A percentile compares a stretch with the other conserved stretches of the same genome.
Conservation (phyloP, 148 eudicot species). For the Vaccinium macrocarpon region DNA sequence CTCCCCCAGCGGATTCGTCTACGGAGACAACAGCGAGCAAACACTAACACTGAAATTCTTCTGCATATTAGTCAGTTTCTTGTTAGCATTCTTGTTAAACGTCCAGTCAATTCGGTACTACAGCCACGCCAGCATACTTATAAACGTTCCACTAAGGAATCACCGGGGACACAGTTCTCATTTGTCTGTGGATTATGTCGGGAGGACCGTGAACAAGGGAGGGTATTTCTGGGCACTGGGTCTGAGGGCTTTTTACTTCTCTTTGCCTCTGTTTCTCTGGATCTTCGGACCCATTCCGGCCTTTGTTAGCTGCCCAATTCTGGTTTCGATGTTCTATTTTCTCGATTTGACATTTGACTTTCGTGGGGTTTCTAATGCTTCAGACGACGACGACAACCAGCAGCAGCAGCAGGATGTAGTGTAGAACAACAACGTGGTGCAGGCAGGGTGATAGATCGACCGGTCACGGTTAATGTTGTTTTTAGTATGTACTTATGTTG, state of each 20-base stretch:
- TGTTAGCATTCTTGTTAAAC: conserved; percentile 61
- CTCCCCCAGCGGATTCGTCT: conserved; percentile 38
- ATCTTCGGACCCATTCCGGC: conserved; percentile 45
- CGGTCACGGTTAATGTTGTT: neutral
- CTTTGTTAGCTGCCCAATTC: conserved; percentile 30
- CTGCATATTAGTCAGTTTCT: conserved; percentile 71
- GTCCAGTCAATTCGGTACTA: conserved; percentile 84
- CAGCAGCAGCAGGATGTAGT: neutral
- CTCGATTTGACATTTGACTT: conserved; percentile 56
- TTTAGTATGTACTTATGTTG: neutral
- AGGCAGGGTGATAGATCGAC: neutral
- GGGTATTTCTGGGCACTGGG: conserved; percentile 93
- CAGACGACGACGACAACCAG: neutral
- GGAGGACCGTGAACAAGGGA: conserved; percentile 56
- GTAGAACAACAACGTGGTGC: neutral
- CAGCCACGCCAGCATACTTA: conserved; percentile 82
- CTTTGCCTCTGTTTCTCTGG: conserved; percentile 82
- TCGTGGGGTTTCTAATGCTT: conserved; percentile 12
- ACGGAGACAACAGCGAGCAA: conserved; percentile 44
- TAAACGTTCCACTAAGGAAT: conserved; percentile 68
- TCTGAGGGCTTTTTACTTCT: conserved; percentile 73
- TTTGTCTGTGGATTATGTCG: conserved; percentile 52
- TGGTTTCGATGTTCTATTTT: conserved; percentile 61
- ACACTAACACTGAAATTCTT: conserved; percentile 63
- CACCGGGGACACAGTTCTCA: neutral